A percentile compares a stretch with the other conserved stretches of the same genome.
phyloP scores from a whole-genome alignment of 768 basidiomycete genomes.

The Agrocybe pediades region DNA sequence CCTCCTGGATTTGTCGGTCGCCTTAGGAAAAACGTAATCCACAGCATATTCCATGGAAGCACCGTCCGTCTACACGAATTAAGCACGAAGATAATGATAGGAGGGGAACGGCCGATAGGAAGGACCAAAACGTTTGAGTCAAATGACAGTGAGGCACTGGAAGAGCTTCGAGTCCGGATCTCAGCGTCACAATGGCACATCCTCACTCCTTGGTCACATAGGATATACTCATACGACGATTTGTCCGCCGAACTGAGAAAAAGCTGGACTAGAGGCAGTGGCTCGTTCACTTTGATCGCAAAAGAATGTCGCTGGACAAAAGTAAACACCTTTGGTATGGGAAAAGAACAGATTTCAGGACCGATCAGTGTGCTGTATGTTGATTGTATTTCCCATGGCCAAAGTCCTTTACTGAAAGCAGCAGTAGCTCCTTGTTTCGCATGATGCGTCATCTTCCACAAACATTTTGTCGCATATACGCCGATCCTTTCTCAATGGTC shows the following conservation, averaged over 20 bases:
- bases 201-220: constrained; percentile 23
- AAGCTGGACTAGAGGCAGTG: constrained; percentile 36
- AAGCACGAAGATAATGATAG: constrained; percentile 33
- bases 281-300: constrained; percentile 40
- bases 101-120: constrained; percentile 10
- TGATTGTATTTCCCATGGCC: background rate
- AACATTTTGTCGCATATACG: constrained; percentile 25
- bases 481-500: constrained; percentile 31
- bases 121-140: constrained; percentile 9
- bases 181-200: constrained; percentile 37
- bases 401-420: background rate
- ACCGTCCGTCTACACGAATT: constrained; percentile 40
- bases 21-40: constrained; percentile 37
- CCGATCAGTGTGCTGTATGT: background rate
- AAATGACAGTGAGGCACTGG: constrained; percentile 16
- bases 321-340: background rate
- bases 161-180: constrained; percentile 34
- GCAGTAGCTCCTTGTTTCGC: constrained; percentile 17
- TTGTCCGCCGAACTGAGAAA: constrained; percentile 40
- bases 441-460: constrained; percentile 28
- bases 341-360: background rate
- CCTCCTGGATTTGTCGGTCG: constrained; percentile 39
- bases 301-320: constrained; percentile 38
- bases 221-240: constrained; percentile 41
- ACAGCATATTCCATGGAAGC: constrained; percentile 40